Conservation (phyloP, 2,329 filamentous ascomycete genomes). For the Penicillium sp. region DNA sequence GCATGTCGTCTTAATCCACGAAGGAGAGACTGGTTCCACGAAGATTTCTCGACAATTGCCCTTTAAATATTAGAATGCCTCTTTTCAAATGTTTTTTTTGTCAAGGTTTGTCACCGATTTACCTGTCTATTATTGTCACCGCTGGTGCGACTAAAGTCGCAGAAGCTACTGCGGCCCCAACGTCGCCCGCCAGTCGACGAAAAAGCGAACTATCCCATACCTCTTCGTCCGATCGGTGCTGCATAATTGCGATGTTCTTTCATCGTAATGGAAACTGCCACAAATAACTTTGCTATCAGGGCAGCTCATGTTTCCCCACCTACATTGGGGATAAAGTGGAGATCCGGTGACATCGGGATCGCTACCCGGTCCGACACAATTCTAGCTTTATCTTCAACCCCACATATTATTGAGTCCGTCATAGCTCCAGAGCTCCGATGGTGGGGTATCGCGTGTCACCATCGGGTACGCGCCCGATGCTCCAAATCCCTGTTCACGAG, state of each 20-base stretch:
- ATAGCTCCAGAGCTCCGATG: conserved; percentile 6
- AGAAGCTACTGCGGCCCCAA: conserved; percentile 24
- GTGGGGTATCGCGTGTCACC: conserved; percentile 7
- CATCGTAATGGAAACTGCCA: background rate
- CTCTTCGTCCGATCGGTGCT: conserved; percentile 1
- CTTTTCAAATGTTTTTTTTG: background rate
- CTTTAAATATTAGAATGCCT: conserved; percentile 2
- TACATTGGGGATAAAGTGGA: background rate
- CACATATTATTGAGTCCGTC: background rate
- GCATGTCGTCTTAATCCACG: conserved; percentile 21
- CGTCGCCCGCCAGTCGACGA: conserved; percentile 22
- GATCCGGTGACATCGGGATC: background rate
- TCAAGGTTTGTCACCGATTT: background rate
- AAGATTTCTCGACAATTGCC: conserved; percentile 26
- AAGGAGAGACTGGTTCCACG: conserved; percentile 23
- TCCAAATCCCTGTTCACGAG: background rate
- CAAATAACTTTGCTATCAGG: background rate
- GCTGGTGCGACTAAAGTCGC: conserved; percentile 27
- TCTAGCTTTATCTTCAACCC: background rate
- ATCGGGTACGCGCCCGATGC: conserved; percentile 12
- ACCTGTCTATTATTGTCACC: conserved; percentile 32
- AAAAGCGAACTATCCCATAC: conserved; percentile 9
- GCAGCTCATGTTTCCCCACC: background rate
- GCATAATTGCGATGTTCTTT: conserved; percentile 7
- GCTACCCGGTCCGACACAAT: background rate